Conservation (phyloP, 306 rosid species). For the Arachis hypogaea region DNA sequence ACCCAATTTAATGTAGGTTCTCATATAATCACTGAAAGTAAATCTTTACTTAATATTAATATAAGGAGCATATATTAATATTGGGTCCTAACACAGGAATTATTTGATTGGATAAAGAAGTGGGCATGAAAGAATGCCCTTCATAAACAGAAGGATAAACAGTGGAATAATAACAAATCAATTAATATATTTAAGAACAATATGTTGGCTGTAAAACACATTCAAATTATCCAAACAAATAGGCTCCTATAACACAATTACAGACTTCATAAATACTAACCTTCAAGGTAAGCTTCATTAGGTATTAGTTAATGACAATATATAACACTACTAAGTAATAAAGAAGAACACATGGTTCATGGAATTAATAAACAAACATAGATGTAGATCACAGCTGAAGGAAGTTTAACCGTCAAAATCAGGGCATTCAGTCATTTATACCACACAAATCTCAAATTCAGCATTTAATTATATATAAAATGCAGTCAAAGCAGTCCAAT, state of each 20-base stretch:
- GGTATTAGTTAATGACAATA: constrained; percentile 46
- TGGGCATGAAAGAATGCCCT: background rate
- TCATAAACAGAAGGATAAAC: background rate
- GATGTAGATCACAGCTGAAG: constrained; percentile 34
- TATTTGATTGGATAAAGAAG: background rate
- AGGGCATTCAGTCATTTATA: constrained; percentile 41
- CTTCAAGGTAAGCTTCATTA: constrained; percentile 45
- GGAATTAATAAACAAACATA: constrained; percentile 42
- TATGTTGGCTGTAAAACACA: constrained; percentile 36
- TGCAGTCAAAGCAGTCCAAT: constrained; percentile 31
- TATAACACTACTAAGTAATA: constrained; percentile 28
- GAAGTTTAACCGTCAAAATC: constrained; percentile 41
- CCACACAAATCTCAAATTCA: constrained; percentile 20
- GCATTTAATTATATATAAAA: constrained; percentile 33
- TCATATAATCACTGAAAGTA: no score
- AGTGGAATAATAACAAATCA: constrained; percentile 26
- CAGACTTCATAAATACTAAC: constrained; percentile 54
- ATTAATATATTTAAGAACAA: constrained; percentile 9
- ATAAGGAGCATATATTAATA: no score
- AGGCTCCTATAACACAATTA: constrained; percentile 46
- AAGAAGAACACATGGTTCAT: constrained; percentile 29
- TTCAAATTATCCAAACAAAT: constrained; percentile 47
- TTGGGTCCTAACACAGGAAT: background rate
- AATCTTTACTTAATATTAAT: no score
- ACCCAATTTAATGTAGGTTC: no score